Conservation (phyloP, 805 yeast species). For the Kuraishia capsulata region DNA sequence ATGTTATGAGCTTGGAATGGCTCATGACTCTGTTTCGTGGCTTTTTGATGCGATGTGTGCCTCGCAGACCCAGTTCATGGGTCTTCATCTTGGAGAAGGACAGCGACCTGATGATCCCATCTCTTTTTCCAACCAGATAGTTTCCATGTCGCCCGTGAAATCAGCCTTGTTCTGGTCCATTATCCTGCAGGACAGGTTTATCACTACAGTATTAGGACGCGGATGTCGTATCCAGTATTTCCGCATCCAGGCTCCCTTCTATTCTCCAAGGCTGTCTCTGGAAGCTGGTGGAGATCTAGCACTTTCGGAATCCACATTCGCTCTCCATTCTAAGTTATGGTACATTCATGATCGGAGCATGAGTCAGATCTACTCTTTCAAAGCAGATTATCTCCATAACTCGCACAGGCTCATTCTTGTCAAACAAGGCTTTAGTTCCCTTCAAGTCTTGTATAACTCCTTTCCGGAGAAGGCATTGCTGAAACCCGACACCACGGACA, state of each 20-base stretch:
- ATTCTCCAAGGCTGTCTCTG: slow-evolving; percentile 9
- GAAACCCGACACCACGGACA: slow-evolving; percentile 10
- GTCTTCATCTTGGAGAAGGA: slow-evolving; percentile 12
- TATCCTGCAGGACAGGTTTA: slow-evolving; percentile 21
- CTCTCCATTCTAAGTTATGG: slow-evolving; percentile 22
- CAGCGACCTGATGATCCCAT: slow-evolving; percentile 1
- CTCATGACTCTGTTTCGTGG: slow-evolving; percentile 23
- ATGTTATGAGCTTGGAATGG: slow-evolving; percentile 23
- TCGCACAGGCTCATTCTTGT: slow-evolving; percentile 21
- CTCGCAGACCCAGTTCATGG: slow-evolving; percentile 19
- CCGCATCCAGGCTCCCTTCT: slow-evolving; percentile 20
- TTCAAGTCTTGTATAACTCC: slow-evolving; percentile 13
- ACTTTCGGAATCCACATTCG: slow-evolving; percentile 15
- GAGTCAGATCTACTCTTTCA: slow-evolving; percentile 24
- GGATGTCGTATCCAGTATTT: slow-evolving; percentile 24
- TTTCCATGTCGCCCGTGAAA: slow-evolving; percentile 10
- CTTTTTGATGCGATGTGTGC: slow-evolving; percentile 22
- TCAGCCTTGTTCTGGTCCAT: slow-evolving; percentile 22
- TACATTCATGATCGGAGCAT: slow-evolving; percentile 20
- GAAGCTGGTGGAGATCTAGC: slow-evolving; percentile 3
- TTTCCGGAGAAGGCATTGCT: slow-evolving; percentile 13
- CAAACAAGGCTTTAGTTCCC: slow-evolving; percentile 17
- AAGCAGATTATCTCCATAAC: slow-evolving; percentile 21
- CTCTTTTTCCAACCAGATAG: slow-evolving; percentile 3
- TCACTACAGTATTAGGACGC: slow-evolving; percentile 23